Evolutionary conservation across 345 rosid species (phyloP).

Genomic region (Clausena lansium): DNA sequence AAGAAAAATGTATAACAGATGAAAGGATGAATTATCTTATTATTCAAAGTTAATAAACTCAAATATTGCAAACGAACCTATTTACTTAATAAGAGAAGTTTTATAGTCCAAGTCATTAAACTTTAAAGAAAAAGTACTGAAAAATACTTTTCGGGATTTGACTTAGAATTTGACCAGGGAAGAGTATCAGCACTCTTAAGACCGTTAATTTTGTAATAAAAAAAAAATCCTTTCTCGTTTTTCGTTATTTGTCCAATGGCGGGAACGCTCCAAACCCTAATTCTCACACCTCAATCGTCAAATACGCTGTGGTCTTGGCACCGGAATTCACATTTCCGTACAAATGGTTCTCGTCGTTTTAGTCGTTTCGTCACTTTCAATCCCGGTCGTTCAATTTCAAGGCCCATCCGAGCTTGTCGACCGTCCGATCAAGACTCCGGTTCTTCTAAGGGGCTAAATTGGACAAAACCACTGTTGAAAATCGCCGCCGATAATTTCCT

Average conservation of each 20-base stretch:
- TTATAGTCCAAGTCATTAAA: too few relatives aligned
- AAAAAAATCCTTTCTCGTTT: background rate
- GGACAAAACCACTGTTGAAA: conserved; percentile 45
- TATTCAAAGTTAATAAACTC: too few relatives aligned
- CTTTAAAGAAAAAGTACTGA: too few relatives aligned
- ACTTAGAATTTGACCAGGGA: too few relatives aligned
- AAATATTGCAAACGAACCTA: too few relatives aligned
- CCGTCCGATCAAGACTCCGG: conserved; percentile 43
- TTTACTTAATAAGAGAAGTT: too few relatives aligned
- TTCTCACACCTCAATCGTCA: conserved; percentile 13
- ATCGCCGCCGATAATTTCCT: conserved; percentile 67
- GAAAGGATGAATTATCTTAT: too few relatives aligned
- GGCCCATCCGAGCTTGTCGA: conserved; percentile 41
- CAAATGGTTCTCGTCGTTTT: conserved; percentile 11
- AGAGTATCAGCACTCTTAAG: too few relatives aligned
- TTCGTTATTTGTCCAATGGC: conserved; percentile 29
- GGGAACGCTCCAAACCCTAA: conserved; percentile 41
- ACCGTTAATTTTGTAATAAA: background rate
- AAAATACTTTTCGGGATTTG: too few relatives aligned
- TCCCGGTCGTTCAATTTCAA: conserved; percentile 22
- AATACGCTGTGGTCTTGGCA: conserved; percentile 9
- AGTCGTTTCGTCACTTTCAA: conserved; percentile 25
- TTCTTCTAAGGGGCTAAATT: conserved; percentile 25
- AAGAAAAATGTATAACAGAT: too few relatives aligned
- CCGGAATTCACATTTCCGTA: conserved; percentile 11